Evolutionary conservation across 2,329 filamentous ascomycete genomes (phyloP).

Genomic region (Cladophialophora chaetospira): DNA sequence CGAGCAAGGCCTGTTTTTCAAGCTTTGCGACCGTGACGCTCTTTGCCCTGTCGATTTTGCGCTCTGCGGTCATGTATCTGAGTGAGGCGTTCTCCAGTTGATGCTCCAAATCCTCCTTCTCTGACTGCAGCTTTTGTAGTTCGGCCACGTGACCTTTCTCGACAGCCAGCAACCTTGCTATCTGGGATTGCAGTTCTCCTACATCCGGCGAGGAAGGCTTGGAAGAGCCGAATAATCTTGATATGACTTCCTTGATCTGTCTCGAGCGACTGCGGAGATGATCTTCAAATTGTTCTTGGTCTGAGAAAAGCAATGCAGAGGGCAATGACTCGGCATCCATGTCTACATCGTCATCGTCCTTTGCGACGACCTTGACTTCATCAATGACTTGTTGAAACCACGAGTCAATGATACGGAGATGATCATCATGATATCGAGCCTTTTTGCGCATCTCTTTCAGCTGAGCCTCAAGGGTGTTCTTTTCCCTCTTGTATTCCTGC

Average conservation of each 20-base stretch:
- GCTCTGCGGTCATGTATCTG: slow-evolving; percentile 92
- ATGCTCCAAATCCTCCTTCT: slow-evolving; percentile 83
- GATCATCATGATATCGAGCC: slow-evolving; percentile 84
- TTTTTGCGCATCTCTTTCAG: slow-evolving; percentile 78
- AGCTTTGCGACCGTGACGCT: slow-evolving; percentile 89
- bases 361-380: slow-evolving; percentile 44
- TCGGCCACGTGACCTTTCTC: slow-evolving; percentile 81
- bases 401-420: slow-evolving; percentile 82
- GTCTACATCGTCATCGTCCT: slow-evolving; percentile 31
- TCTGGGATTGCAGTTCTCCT: slow-evolving; percentile 69
- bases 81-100: slow-evolving; percentile 85
- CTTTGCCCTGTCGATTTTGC: slow-evolving; percentile 85
- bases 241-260: slow-evolving; percentile 73
- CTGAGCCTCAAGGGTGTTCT: slow-evolving; percentile 75
- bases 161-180: slow-evolving; percentile 72
- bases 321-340: slow-evolving; percentile 46
- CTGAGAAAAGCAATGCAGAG: slow-evolving; percentile 57
- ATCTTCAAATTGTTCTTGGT: slow-evolving; percentile 67
- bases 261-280: slow-evolving; percentile 77
- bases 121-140: slow-evolving; percentile 71
- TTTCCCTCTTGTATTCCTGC: slow-evolving; percentile 95
- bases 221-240: slow-evolving; percentile 62
- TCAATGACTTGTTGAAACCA: slow-evolving; percentile 88
- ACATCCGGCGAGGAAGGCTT: slow-evolving; percentile 64
- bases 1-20: slow-evolving; percentile 82